Conservation (phyloP, 1,284 basidiomycete genomes). For the Xanthoconium separans region DNA sequence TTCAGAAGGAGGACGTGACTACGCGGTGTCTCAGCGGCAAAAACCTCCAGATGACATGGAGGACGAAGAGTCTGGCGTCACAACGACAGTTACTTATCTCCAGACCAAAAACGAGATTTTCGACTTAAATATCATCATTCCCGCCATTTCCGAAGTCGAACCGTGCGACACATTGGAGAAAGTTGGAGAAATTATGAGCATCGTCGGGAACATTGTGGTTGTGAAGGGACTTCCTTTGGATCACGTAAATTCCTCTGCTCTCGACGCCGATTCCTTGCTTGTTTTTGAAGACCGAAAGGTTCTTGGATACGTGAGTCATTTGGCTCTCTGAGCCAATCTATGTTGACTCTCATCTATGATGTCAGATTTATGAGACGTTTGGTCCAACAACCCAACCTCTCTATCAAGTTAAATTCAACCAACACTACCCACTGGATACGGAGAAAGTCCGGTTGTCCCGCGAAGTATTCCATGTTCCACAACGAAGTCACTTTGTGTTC, state of each 20-base stretch:
- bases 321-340: slow-evolving; percentile 1
- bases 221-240: slow-evolving; percentile 58
- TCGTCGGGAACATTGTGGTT: slow-evolving; percentile 69
- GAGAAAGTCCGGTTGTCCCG: slow-evolving; percentile 53
- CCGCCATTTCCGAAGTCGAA: slow-evolving; percentile 56
- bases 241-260: slow-evolving; percentile 45
- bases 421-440: slow-evolving; percentile 54
- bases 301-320: slow-evolving; percentile 70
- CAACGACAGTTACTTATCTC: slow-evolving; percentile 42
- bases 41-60: slow-evolving; percentile 35
- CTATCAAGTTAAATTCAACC: slow-evolving; percentile 76
- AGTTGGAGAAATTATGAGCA: slow-evolving; percentile 73
- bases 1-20: slow-evolving; percentile 27
- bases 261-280: slow-evolving; percentile 84
- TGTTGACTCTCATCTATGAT: slow-evolving; percentile 6
- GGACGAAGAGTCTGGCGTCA: slow-evolving; percentile 48
- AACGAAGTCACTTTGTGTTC: slow-evolving; percentile 77
- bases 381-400: slow-evolving; percentile 83
- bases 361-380: slow-evolving; percentile 85
- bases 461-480: slow-evolving; percentile 76
- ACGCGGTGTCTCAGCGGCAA: slow-evolving; percentile 9
- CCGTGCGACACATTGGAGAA: slow-evolving; percentile 61
- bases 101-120: slow-evolving; percentile 65
- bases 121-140: slow-evolving; percentile 51
- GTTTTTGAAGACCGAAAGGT: slow-evolving; percentile 84